Evolutionary conservation across 441 rosid genomes (phyloP).

Genomic region (Corymbia citriodora): DNA sequence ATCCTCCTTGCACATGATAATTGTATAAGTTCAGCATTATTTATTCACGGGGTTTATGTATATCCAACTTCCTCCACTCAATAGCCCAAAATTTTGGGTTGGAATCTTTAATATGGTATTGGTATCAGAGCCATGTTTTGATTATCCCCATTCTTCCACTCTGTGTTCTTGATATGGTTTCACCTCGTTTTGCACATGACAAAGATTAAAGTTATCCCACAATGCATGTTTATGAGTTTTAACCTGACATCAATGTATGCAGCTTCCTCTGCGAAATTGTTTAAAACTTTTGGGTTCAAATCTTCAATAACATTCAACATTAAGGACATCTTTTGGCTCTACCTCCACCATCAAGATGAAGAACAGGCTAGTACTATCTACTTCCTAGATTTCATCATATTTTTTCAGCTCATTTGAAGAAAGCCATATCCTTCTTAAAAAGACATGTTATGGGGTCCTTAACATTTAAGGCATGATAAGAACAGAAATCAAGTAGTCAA

Average conservation of each 20-base stretch:
- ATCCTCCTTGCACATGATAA: background rate
- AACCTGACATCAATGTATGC: background rate
- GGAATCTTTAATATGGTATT: background rate
- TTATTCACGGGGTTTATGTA: background rate
- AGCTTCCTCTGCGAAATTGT: background rate
- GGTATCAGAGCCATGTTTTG: background rate
- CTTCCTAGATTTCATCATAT: background rate
- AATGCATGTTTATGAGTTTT: background rate
- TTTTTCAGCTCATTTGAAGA: background rate
- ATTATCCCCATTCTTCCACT: background rate
- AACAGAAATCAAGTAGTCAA: background rate
- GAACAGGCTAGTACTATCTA: background rate
- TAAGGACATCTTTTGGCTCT: background rate
- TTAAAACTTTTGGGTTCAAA: background rate
- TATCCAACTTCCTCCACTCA: background rate
- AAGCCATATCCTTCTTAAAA: background rate
- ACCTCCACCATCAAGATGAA: background rate
- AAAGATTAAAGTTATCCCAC: background rate
- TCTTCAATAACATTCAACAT: background rate
- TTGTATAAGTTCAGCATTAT: background rate
- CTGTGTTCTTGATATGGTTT: background rate
- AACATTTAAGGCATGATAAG: background rate
- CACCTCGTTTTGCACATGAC: background rate
- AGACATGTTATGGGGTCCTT: background rate
- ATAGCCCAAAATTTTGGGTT: background rate